A percentile compares a stretch with the other conserved stretches of the same genome.
Conservation (phyloP, 2,329 filamentous ascomycete genomes). For the Rutstroemia sp. region DNA sequence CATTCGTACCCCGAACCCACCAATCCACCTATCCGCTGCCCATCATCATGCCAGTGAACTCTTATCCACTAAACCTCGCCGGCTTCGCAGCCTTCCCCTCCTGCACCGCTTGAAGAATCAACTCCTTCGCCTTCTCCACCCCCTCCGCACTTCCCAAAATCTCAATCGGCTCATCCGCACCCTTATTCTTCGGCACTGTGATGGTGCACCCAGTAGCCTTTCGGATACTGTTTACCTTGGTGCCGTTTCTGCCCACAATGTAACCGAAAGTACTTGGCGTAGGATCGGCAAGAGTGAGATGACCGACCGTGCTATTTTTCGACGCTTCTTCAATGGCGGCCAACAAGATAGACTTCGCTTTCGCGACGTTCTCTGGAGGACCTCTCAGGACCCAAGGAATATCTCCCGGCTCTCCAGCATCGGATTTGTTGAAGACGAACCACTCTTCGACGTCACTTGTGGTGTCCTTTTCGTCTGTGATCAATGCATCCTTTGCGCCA, state of each 20-base stretch:
- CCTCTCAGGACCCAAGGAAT: slow-evolving; percentile 90
- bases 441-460: slow-evolving; percentile 68
- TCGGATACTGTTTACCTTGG: slow-evolving; percentile 87
- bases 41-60: no score
- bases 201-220: slow-evolving; percentile 91
- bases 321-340: slow-evolving; percentile 65
- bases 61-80: background rate
- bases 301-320: slow-evolving; percentile 69
- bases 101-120: slow-evolving; percentile 78
- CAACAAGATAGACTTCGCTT: slow-evolving; percentile 69
- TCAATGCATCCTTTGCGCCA: slow-evolving; percentile 68
- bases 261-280: slow-evolving; percentile 85
- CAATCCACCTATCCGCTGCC: background rate
- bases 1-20: background rate
- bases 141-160: slow-evolving; percentile 73
- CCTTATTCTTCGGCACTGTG: slow-evolving; percentile 80
- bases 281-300: slow-evolving; percentile 63
- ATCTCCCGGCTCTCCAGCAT: slow-evolving; percentile 49
- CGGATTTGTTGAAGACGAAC: slow-evolving; percentile 62
- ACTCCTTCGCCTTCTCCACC: slow-evolving; percentile 77
- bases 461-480: slow-evolving; percentile 73
- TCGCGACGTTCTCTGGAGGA: slow-evolving; percentile 67
- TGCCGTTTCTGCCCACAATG: slow-evolving; percentile 82
- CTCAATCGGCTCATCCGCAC: slow-evolving; percentile 75
- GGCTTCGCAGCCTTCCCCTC: slow-evolving; percentile 37